Base-by-base conservation (phyloP, 352 stramenopile genomes). In the Phytophthora multivora region DNA sequence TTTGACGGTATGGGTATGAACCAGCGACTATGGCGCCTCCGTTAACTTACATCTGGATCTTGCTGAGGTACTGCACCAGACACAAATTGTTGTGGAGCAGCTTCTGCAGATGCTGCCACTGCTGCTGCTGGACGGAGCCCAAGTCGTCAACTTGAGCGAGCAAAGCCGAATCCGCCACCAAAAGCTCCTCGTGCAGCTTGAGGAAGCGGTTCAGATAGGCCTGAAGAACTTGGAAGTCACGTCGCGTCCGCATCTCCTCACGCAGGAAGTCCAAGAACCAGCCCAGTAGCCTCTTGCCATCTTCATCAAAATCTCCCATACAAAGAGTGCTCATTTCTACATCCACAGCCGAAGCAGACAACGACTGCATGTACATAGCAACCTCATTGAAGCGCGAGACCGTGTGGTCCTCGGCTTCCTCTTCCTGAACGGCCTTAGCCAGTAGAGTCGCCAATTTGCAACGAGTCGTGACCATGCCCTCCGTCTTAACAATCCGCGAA, bases 191-290 rank as follows among this genome's bases (percentile, higher is more conserved):
- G 59, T 95, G 83, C 28, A 93, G 68, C 73, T 95, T 93, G 26
- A 95, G 66, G 67, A 95, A 93, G 3, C 84, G 86, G 71, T 95
- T 93, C 51, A 95, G 46, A 59, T 95, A 95, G 12, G 82, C 85
- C 55, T 95, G 86, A 8, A 93, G 66, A 42, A 93, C 81, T 46
- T 95, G 81, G 57, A 95, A 93, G 40, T 90, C 62, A 45, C 79
- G 74, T 25, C 75, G 80, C 13, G 70, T 87, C 18, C 69, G 69
- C 75, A 95, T 86, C 46, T 90, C 80, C 15, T 82, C 75, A 28
- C 79, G 71, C 23, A 95, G 28, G 33, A 89, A 91, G 25, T 67
- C 62, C 21, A 95, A 58, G 59, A 95, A 93, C 48, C 75, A 72
- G 33, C 69, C 73, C 16, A 95, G 43, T 11, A 90, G 51, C 33